Evolutionary conservation across 257 asterid genomes (phyloP).

Genomic region (Ophiorrhiza pumila): DNA sequence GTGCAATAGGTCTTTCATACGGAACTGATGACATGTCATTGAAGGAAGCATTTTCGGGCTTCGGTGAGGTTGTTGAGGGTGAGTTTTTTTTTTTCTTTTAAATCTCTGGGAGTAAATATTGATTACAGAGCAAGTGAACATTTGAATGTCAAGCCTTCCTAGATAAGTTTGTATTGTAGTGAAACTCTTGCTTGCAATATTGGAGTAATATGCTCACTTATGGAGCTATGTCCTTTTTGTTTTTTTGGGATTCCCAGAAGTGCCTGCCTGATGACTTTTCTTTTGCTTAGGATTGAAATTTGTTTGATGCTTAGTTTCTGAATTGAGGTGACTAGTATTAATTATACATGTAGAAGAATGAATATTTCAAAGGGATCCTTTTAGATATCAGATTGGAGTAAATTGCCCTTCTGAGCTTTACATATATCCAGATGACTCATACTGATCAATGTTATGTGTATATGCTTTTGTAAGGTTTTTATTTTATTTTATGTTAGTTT

Average conservation of each 20-base stretch:
- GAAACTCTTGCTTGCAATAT: neutral
- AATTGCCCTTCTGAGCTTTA: neutral
- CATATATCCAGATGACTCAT: neutral
- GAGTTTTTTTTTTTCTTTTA: slow-evolving; percentile 5
- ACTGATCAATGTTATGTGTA: neutral
- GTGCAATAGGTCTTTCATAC: slow-evolving; percentile 60
- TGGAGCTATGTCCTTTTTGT: neutral
- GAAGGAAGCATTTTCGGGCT: slow-evolving; percentile 66
- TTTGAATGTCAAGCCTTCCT: neutral
- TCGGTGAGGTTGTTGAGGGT: slow-evolving; percentile 58
- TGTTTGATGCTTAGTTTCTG: neutral
- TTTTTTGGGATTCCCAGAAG: neutral
- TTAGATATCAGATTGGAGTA: neutral
- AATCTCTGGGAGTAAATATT: too few species aligned
- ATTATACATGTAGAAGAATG: neutral
- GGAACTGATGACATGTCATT: slow-evolving; percentile 57
- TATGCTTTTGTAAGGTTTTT: neutral
- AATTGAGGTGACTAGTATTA: neutral
- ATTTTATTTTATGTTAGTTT: neutral
- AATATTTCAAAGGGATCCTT: neutral
- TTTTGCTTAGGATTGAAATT: neutral
- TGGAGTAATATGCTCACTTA: neutral
- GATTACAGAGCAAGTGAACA: neutral
- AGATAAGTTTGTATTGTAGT: neutral
- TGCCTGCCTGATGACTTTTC: neutral